Evolutionary conservation across 2,329 filamentous ascomycete genomes (phyloP), one percentile per base, ranked within the genome.

Genomic region (Calycina marina): DNA sequence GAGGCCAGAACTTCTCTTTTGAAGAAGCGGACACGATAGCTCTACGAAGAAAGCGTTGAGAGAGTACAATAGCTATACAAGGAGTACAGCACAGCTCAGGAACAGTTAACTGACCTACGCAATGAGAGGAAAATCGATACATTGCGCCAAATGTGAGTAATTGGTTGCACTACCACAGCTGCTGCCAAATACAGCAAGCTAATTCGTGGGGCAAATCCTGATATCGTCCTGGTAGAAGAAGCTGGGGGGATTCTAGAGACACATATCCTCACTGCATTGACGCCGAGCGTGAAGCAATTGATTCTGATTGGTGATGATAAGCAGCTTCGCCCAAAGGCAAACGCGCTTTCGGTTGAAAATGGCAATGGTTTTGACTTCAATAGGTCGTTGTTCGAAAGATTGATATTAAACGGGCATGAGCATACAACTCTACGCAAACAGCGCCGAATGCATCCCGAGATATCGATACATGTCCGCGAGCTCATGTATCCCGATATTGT

Each of bases 281-380:
- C 60, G 0, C 49, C 63, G 0, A 52, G 61, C 0, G 68, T 68
- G 0, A 65, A 77, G 37, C 74, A 83, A 24, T 48, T 82, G 1
- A 63, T 83, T 0, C 51, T 81, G 2, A 83, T 84, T 8, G 79
- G 79, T 0, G 79, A 84, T 33, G 77, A 84, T 47, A 67, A 77
- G 34, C 79, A 84, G 40, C 61, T 84, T 0, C 67, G 77, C 0
- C 79, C 78, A 0, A 80, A 82, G 42, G 73, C 67, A 32, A 80
- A 72, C 41, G 52, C 49, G 0, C 50, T 84, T 0, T 70, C 61
- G 0, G 63, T 76, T 0, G 77, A 82, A 40, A 66, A 69, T 14
- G 74, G 72, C 0, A 60, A 69, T 5, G 76, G 77, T 0, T 83
- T 67, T 41, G 64, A 83, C 36, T 58, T 83, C 2, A 77, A 83